Evolutionary conservation across 345 rosid genomes (phyloP).

Genomic region (Salix koriyanagi): DNA sequence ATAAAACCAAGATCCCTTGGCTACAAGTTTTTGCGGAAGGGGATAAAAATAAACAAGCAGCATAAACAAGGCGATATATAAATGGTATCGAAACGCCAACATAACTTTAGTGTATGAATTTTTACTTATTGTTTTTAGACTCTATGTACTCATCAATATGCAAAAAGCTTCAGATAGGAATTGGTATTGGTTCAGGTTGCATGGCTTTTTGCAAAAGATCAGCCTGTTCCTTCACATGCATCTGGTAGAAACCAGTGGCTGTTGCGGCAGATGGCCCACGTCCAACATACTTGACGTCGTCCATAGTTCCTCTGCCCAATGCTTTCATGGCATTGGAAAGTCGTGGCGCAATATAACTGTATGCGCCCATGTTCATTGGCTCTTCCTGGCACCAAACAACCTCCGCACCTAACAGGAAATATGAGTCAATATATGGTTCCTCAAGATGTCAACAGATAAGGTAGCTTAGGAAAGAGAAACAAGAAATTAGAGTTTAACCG

Average conservation of each 20-base stretch:
- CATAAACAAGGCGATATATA: not conserved
- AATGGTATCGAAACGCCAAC: not conserved
- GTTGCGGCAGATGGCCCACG: constrained; percentile 76
- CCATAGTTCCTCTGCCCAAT: constrained; percentile 44
- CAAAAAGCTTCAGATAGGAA: constrained; percentile 12
- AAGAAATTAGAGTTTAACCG: not conserved
- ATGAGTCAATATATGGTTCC: not conserved
- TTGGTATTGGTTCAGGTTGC: constrained; percentile 48
- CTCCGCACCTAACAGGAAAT: constrained; percentile 46
- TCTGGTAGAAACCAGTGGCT: constrained; percentile 64
- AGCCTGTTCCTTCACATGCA: constrained; percentile 56
- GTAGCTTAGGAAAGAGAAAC: not conserved
- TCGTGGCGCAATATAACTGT: constrained; percentile 49
- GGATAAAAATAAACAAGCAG: not conserved
- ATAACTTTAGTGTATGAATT: not conserved
- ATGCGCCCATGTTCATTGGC: constrained; percentile 88
- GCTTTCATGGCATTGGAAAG: constrained; percentile 59
- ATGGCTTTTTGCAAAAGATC: constrained; percentile 56
- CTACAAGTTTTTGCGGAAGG: not conserved
- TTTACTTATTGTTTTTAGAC: not conserved
- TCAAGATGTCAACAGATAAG: not conserved
- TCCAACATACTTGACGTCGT: constrained; percentile 61
- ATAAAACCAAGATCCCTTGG: not conserved
- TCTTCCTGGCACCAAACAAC: constrained; percentile 86
- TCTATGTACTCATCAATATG: not conserved